Percentiles rank a stretch among this genome's conserved stretches.
Evolutionary conservation across 2,329 filamentous ascomycete genomes (phyloP).

Genomic region (Dissoconium aciculare): DNA sequence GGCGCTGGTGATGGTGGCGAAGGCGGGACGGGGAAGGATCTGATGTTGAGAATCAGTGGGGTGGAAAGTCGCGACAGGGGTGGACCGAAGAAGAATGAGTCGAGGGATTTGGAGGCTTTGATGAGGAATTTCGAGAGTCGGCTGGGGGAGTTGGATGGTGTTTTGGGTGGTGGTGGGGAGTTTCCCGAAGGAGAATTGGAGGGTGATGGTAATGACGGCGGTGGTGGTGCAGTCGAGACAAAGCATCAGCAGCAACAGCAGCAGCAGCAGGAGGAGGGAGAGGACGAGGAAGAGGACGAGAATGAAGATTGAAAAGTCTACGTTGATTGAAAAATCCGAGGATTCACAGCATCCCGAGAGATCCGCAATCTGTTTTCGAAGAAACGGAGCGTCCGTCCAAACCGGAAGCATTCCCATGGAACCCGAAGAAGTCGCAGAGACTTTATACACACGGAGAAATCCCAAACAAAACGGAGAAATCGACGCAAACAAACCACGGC

Average conservation of each 20-base stretch:
- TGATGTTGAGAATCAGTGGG: conserved; percentile 15
- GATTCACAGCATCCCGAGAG: too few relatives aligned
- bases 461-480: too few relatives aligned
- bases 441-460: too few relatives aligned
- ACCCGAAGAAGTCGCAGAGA: too few relatives aligned
- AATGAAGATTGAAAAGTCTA: neutral
- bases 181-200: too few relatives aligned
- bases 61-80: conserved; percentile 50
- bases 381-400: too few relatives aligned
- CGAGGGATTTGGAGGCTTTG: conserved; percentile 25
- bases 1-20: too few relatives aligned
- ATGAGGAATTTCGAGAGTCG: conserved; percentile 24
- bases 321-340: conserved; percentile 2
- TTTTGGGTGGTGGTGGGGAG: conserved; percentile 15
- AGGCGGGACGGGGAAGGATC: conserved; percentile 5
- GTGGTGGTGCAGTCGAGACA: too few relatives aligned
- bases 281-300: neutral
- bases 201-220: conserved; percentile 4
- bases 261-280: conserved; percentile 1
- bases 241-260: too few relatives aligned
- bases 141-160: conserved; percentile 23
- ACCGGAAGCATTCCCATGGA: too few relatives aligned
- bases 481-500: too few relatives aligned
- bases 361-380: too few relatives aligned
- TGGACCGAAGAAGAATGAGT: conserved; percentile 25